These are phyloP conservation scores for Wolfiporia cocos DNA, from an alignment of 1,284 basidiomycete species.

Conservation along the genomic window DNA sequence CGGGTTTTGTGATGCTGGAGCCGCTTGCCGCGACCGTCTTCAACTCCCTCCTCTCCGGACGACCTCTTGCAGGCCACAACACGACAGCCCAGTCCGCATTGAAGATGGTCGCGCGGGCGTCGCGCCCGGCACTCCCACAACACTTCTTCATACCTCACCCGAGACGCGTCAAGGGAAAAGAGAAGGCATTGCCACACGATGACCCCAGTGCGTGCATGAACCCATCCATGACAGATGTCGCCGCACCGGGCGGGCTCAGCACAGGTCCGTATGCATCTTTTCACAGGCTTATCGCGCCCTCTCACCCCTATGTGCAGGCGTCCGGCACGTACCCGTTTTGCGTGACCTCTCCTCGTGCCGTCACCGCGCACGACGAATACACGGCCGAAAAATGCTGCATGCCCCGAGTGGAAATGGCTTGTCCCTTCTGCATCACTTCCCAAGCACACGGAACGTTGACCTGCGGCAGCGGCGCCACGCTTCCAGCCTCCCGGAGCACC, in stretches of 20 bases:
- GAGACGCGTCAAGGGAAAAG: constrained; percentile 45
- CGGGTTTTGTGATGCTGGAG: constrained; percentile 39
- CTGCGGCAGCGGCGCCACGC: constrained; percentile 20
- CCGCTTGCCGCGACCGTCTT: constrained; percentile 45
- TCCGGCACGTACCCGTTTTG: constrained; percentile 4
- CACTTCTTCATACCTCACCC: constrained; percentile 53
- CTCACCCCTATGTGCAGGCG: constrained; percentile 6
- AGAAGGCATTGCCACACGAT: constrained; percentile 30
- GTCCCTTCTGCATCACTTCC: constrained; percentile 16
- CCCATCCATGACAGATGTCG: constrained; percentile 1
- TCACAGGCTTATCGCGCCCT: neutral
- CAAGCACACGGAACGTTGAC: constrained; percentile 11
- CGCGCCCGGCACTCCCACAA: constrained; percentile 26
- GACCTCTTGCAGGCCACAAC: constrained; percentile 27
- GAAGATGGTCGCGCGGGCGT: constrained; percentile 18
- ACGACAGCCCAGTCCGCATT: constrained; percentile 16
- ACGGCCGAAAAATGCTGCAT: constrained; percentile 13
- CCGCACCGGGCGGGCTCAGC: neutral
- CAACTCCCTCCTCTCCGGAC: constrained; percentile 42
- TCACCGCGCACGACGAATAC: constrained; percentile 18
- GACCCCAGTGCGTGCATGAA: constrained; percentile 17
- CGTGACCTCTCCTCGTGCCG: constrained; percentile 10
- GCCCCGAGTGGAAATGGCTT: constrained; percentile 13
- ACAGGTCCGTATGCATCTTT: neutral
- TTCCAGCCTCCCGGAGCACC: constrained; percentile 15